Conservation (phyloP, 805 yeast genomes). For the Helenozyma rhizophorensis region DNA sequence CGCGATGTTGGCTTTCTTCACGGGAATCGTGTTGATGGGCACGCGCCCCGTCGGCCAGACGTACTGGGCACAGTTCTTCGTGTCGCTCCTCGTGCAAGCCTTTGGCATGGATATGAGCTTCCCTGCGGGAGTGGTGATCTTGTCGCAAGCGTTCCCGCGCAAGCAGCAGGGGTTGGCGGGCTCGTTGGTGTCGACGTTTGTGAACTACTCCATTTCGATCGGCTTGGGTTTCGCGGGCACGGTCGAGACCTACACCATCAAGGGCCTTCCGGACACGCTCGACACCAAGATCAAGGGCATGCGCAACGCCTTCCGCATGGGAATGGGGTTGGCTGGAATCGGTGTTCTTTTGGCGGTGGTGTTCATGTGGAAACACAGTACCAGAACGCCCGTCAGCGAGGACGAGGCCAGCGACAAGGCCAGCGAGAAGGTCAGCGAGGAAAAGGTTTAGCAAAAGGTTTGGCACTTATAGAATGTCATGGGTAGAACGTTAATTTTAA, state of each 20-base stretch:
- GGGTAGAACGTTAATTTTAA: too few species aligned
- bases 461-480: too few species aligned
- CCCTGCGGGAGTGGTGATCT: conserved; percentile 15
- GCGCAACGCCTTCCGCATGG: conserved; percentile 25
- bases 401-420: too few species aligned
- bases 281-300: conserved; percentile 20
- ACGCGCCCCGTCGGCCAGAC: conserved; percentile 16
- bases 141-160: conserved; percentile 10
- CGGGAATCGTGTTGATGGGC: conserved; percentile 12
- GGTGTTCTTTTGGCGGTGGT: conserved; percentile 20
- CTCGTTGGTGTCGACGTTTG: conserved; percentile 15
- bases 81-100: conserved; percentile 9
- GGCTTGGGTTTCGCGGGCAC: conserved; percentile 35
- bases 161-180: conserved; percentile 18
- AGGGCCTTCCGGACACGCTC: conserved; percentile 10
- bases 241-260: conserved; percentile 26
- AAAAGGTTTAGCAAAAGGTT: too few species aligned
- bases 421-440: too few species aligned
- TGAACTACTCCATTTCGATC: conserved; percentile 23
- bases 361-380: conserved; percentile 13
- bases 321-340: conserved; percentile 31
- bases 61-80: conserved; percentile 17
- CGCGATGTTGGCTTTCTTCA: conserved; percentile 11
- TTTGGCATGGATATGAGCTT: conserved; percentile 19
- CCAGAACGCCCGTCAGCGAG: too few species aligned